Base-by-base conservation (phyloP, 306 rosid genomes). In the Geum urbanum region DNA sequence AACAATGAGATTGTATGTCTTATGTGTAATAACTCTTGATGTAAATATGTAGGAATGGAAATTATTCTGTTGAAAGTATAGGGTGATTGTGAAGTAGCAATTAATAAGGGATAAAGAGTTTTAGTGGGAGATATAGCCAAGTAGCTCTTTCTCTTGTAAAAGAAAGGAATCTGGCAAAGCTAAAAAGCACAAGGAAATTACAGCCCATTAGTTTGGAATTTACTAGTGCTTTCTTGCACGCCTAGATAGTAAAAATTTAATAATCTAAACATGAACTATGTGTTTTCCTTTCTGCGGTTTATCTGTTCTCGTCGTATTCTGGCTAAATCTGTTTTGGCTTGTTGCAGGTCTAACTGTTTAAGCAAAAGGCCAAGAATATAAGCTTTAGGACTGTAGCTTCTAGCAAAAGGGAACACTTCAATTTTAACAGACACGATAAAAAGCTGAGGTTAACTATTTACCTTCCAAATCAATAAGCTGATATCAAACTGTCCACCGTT, bases 381-480 rank as follows among this genome's bases (percentile, higher is more conserved):
- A 20, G 58, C 58, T 53, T 27, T 27, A 27, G 32, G 32, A 27
- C 32, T 27, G 32, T 27, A 27, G 32, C 32, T 27, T 27, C 32
- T 27, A 27, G 32, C 32, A 3, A 50, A 8, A 4, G 6, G 61
- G 9, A 15, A 27, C 32, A 27, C 32, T 55, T 19, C 15, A 14
- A 59, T 27, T 35, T 1, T 2, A 5, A 9, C 24, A 18, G 18
- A 19, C 27, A 14, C 7, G 16, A 41, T 24, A 6, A 18, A 8
- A 13, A 7, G 4, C 24, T 46, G 37, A 18, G 44, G 10, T 8
- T 27, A 57, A 14, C 8, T n/a, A 58, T 12, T 77, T 86, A 92
- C 98, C 98, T 92, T 92, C 98, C 98, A 92, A 71, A 92, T 81
- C 59, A 90, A 84, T 66, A 92, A 66, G 82, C 91, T 90, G 52